phyloP scores from a whole-genome alignment of 2,329 filamentous ascomycete species.

The Ophioceras dolichostomum region DNA sequence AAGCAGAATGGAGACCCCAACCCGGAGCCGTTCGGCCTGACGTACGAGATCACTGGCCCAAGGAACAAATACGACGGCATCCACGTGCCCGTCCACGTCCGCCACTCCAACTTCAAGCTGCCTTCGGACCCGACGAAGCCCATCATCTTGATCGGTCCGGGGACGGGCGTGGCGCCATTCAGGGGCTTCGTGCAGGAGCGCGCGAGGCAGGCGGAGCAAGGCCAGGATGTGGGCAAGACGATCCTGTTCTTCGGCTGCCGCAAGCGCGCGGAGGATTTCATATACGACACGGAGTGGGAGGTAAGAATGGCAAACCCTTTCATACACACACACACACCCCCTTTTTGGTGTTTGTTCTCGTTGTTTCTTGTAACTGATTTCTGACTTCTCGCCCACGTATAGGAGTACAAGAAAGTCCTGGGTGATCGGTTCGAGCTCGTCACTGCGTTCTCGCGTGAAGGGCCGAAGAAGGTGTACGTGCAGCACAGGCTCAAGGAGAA shows the following conservation, averaged over 20 bases:
- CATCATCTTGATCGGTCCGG: constrained; percentile 90
- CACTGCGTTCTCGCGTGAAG: constrained; percentile 90
- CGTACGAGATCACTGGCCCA: constrained; percentile 77
- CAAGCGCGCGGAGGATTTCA: constrained; percentile 75
- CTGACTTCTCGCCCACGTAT: not conserved
- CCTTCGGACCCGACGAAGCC: constrained; percentile 91
- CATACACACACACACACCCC: too few relatives aligned
- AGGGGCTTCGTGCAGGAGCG: constrained; percentile 91
- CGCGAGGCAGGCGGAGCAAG: constrained; percentile 67
- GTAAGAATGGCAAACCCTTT: too few relatives aligned
- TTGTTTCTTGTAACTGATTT: not conserved
- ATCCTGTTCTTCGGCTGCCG: constrained; percentile 94
- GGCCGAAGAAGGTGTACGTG: constrained; percentile 84
- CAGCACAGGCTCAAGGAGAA: constrained; percentile 84
- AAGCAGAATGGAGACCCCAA: constrained; percentile 85
- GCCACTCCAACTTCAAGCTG: constrained; percentile 98
- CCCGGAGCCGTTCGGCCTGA: constrained; percentile 72
- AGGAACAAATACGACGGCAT: constrained; percentile 96
- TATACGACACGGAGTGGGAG: constrained; percentile 87
- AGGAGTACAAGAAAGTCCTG: constrained; percentile 75
- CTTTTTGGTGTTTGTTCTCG: too few relatives aligned
- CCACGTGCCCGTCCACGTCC: constrained; percentile 87
- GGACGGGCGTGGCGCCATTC: constrained; percentile 94
- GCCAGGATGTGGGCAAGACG: constrained; percentile 74
- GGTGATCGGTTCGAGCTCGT: constrained; percentile 85